phyloP scores from a whole-genome alignment of 495 filamentous ascomycete genomes.

The Penicillium bialowiezense region DNA sequence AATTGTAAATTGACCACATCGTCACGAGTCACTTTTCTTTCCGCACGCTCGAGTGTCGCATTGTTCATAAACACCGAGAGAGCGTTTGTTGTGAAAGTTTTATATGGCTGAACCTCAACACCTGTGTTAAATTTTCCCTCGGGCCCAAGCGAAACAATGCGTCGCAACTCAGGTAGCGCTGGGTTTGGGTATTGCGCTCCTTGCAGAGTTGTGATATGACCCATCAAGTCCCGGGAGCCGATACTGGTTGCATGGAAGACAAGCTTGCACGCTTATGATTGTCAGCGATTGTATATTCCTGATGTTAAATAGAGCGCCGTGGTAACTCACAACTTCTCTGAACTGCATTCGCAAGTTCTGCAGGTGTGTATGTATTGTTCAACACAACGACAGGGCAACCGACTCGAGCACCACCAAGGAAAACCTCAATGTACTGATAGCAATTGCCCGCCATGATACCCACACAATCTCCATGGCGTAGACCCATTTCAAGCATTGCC shows the following conservation, averaged over 20 bases:
- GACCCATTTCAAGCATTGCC: constrained; percentile 17
- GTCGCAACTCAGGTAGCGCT: constrained; percentile 10
- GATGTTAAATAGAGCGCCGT: too few species aligned
- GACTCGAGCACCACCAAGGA: constrained; percentile 19
- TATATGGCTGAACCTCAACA: constrained; percentile 14
- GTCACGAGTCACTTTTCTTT: constrained; percentile 40
- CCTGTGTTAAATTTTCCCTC: neutral
- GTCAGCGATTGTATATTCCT: neutral
- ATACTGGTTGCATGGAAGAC: constrained; percentile 15
- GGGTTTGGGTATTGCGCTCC: neutral
- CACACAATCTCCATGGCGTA: constrained; percentile 20
- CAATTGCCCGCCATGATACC: constrained; percentile 28
- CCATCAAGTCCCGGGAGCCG: constrained; percentile 4
- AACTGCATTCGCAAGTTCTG: constrained; percentile 20
- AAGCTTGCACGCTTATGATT: constrained; percentile 12
- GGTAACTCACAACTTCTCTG: constrained; percentile 16
- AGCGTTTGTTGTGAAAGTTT: constrained; percentile 6
- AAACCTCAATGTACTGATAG: constrained; percentile 24
- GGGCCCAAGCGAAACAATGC: constrained; percentile 10
- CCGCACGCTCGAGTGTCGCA: constrained; percentile 3
- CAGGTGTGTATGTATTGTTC: constrained; percentile 25
- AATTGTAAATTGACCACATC: constrained; percentile 88
- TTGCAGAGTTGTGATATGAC: constrained; percentile 11
- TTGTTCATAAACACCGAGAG: constrained; percentile 8
- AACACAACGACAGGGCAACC: constrained; percentile 26